These are phyloP conservation scores for Phytophthora ramorum DNA, from an alignment of 352 stramenopile genomes.

Conservation along the genomic window DNA sequence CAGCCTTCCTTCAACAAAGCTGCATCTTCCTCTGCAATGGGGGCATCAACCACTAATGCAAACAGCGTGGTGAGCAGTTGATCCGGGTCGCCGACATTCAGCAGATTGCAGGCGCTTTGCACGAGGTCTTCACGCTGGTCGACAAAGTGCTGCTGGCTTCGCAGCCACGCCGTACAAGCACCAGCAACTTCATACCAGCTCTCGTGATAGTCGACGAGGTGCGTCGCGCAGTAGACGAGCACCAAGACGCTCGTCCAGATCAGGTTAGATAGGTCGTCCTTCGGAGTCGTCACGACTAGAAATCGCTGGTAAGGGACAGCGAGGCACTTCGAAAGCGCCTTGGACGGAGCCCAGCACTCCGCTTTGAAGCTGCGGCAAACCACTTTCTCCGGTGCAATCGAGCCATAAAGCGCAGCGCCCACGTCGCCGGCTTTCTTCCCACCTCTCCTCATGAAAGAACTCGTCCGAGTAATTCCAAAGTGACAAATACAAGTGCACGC, in stretches of 20 bases:
- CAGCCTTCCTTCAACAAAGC: slow-evolving; percentile 52
- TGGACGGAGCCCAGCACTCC: slow-evolving; percentile 49
- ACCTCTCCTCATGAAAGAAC: slow-evolving; percentile 6
- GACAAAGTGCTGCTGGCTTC: slow-evolving; percentile 52
- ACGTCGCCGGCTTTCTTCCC: slow-evolving; percentile 8
- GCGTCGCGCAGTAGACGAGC: slow-evolving; percentile 46
- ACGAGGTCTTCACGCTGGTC: slow-evolving; percentile 63
- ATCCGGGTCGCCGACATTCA: slow-evolving; percentile 39
- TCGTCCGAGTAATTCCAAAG: background rate
- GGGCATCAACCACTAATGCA: slow-evolving; percentile 35
- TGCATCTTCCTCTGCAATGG: slow-evolving; percentile 21
- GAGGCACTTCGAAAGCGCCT: slow-evolving; percentile 55
- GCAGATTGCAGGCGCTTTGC: slow-evolving; percentile 43
- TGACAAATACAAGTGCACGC: too few relatives aligned
- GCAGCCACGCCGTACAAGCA: slow-evolving; percentile 48
- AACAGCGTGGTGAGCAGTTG: slow-evolving; percentile 56
- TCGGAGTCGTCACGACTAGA: slow-evolving; percentile 42
- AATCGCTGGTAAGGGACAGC: slow-evolving; percentile 42
- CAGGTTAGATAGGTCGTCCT: slow-evolving; percentile 56
- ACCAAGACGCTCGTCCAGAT: slow-evolving; percentile 64
- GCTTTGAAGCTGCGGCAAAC: slow-evolving; percentile 43
- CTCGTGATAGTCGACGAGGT: slow-evolving; percentile 57
- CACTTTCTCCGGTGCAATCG: slow-evolving; percentile 36
- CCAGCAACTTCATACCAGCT: slow-evolving; percentile 57
- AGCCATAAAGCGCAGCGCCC: background rate